phyloP scores from a whole-genome alignment of 2,329 filamentous ascomycete species.

The Meredithiella fracta region DNA sequence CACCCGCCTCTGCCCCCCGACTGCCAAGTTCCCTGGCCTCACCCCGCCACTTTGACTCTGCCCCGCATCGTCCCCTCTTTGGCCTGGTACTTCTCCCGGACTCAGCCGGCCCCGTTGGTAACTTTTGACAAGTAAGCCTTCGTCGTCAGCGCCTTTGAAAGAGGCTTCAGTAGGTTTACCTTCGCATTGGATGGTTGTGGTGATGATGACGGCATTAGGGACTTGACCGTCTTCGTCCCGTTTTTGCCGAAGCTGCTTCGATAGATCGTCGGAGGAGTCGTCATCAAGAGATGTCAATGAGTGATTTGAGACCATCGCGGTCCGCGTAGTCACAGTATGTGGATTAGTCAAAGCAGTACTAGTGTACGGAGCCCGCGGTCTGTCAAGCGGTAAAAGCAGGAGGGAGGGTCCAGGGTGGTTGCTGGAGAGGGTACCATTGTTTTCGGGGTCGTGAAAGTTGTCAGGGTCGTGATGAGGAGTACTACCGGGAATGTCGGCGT shows the following conservation, averaged over 20 bases:
- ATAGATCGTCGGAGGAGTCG: neutral
- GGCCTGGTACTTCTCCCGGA: neutral
- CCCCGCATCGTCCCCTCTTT: neutral
- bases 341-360: neutral
- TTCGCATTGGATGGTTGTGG: constrained; percentile 24
- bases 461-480: constrained; percentile 8
- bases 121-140: constrained; percentile 7
- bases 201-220: constrained; percentile 21
- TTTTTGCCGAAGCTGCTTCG: neutral
- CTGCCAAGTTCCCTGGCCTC: constrained; percentile 2
- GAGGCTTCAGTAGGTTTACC: constrained; percentile 18
- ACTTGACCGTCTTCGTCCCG: neutral
- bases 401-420: neutral
- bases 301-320: constrained; percentile 5
- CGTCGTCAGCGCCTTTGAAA: constrained; percentile 9
- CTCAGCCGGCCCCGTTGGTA: neutral
- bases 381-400: neutral
- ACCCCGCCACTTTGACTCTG: neutral
- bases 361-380: constrained; percentile 1
- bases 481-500: constrained; percentile 21
- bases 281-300: constrained; percentile 3
- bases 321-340: constrained; percentile 8
- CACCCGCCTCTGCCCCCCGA: neutral
- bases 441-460: neutral
- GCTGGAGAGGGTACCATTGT: neutral